Conservation (phyloP, 768 basidiomycete genomes). For the Megacollybia marginata region DNA sequence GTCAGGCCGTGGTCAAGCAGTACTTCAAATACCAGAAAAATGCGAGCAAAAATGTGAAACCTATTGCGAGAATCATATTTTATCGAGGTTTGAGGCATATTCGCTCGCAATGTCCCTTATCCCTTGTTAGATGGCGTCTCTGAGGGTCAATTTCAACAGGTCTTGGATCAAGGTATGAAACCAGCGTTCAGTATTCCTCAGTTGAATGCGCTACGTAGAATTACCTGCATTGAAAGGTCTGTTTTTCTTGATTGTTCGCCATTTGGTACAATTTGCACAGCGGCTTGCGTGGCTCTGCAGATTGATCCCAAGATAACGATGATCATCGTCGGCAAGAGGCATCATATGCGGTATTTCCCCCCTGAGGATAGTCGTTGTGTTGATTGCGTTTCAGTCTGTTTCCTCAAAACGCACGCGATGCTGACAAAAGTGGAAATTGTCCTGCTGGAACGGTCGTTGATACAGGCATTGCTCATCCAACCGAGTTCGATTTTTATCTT, state of each 20-base stretch:
- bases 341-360: conserved; percentile 47
- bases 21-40: conserved; percentile 8
- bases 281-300: background rate
- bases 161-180: conserved; percentile 35
- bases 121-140: conserved; percentile 34
- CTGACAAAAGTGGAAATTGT: conserved; percentile 33
- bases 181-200: conserved; percentile 31
- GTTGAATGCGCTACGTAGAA: background rate
- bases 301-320: conserved; percentile 37
- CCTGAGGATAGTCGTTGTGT: conserved; percentile 1
- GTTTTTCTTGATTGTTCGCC: background rate
- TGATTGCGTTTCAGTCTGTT: conserved; percentile 1
- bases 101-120: conserved; percentile 5
- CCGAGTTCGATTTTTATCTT: conserved; percentile 44
- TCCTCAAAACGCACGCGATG: background rate
- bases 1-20: conserved; percentile 6
- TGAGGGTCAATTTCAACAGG: conserved; percentile 31
- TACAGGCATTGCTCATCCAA: conserved; percentile 35
- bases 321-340: conserved; percentile 59
- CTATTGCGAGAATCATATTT: conserved; percentile 29
- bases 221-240: conserved; percentile 1
- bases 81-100: conserved; percentile 24
- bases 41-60: conserved; percentile 1
- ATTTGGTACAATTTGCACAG: conserved; percentile 11
- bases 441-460: conserved; percentile 42